Evolutionary conservation across 768 basidiomycete genomes (phyloP).

Genomic region (Suillus discolor): DNA sequence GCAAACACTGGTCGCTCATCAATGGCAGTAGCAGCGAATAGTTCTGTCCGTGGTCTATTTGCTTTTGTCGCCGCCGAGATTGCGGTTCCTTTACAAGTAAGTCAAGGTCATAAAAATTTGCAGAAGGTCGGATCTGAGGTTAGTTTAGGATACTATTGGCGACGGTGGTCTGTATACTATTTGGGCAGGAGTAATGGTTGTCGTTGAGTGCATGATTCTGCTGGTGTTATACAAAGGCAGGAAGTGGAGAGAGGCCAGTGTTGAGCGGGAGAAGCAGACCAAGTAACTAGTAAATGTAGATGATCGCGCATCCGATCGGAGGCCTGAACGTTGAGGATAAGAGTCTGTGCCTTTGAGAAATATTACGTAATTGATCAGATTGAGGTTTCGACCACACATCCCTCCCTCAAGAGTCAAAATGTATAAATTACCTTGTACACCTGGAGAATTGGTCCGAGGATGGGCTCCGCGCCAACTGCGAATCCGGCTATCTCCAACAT

Average conservation of each 20-base stretch:
- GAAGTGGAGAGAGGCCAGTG: slow-evolving; percentile 57
- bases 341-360: too few relatives aligned
- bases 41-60: slow-evolving; percentile 66
- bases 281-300: too few relatives aligned
- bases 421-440: too few relatives aligned
- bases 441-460: too few relatives aligned
- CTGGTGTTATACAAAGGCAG: slow-evolving; percentile 61
- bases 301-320: not conserved
- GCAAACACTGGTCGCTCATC: slow-evolving; percentile 82
- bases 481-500: too few relatives aligned
- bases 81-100: slow-evolving; percentile 68
- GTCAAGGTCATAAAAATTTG: not conserved
- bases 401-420: too few relatives aligned
- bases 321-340: too few relatives aligned
- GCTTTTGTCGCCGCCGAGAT: slow-evolving; percentile 76
- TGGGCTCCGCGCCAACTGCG: too few relatives aligned
- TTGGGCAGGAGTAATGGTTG: slow-evolving; percentile 55
- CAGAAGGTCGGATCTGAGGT: not conserved
- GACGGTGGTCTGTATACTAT: slow-evolving; percentile 33
- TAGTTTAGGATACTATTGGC: slow-evolving; percentile 16
- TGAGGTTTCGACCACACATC: too few relatives aligned
- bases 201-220: slow-evolving; percentile 56
- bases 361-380: too few relatives aligned
- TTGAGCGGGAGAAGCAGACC: slow-evolving; percentile 41
- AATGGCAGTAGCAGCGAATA: slow-evolving; percentile 75